Conservation (phyloP, 768 basidiomycete species). For the Suillus weaverae region DNA sequence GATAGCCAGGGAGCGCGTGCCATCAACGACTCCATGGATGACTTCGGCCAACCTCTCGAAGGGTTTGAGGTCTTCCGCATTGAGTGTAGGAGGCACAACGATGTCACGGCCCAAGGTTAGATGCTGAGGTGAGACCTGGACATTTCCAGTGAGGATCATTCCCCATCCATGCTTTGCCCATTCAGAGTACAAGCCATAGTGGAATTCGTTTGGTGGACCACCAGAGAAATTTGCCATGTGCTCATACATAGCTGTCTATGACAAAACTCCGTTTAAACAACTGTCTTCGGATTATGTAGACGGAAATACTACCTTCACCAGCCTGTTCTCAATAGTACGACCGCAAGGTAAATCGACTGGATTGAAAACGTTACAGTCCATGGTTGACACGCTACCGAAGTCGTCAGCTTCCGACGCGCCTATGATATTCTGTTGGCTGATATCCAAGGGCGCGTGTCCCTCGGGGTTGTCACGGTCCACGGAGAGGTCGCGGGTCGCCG, state of each 20-base stretch:
- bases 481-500: background rate
- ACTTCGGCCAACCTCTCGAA: constrained; percentile 50
- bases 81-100: constrained; percentile 49
- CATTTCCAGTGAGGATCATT: constrained; percentile 85
- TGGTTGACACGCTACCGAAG: constrained; percentile 1
- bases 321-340: constrained; percentile 43
- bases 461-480: background rate
- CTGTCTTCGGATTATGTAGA: background rate
- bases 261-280: background rate
- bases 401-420: background rate
- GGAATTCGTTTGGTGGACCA: constrained; percentile 68
- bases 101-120: constrained; percentile 74
- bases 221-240: constrained; percentile 66
- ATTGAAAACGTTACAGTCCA: constrained; percentile 24
- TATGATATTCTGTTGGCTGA: background rate
- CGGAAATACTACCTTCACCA: constrained; percentile 48
- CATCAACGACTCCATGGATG: constrained; percentile 43
- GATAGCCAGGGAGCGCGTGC: constrained; percentile 47
- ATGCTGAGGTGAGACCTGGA: constrained; percentile 65
- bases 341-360: constrained; percentile 35
- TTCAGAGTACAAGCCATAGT: constrained; percentile 63
- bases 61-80: constrained; percentile 44
- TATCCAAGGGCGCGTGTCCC: background rate
- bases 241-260: constrained; percentile 89
- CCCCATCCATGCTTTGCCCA: constrained; percentile 86